These are phyloP conservation scores for Scutellaria galericulata DNA, from an alignment of 257 asterid species.

Conservation along the genomic window DNA sequence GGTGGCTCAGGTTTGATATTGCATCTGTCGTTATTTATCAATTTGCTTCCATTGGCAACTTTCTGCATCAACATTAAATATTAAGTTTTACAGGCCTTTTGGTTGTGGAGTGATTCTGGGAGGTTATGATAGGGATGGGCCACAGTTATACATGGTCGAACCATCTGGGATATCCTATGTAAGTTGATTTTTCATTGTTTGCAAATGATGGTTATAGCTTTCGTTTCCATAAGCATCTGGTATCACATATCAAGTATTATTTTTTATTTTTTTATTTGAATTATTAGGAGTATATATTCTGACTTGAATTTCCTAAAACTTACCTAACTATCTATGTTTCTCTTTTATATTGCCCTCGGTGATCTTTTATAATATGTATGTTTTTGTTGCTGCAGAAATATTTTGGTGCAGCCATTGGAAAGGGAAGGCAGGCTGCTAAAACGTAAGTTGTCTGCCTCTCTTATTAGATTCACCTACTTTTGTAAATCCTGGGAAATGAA, in stretches of 20 bases:
- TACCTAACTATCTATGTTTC: background rate
- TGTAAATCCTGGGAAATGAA: slow-evolving; percentile 7
- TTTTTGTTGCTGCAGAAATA: slow-evolving; percentile 59
- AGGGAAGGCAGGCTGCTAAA: slow-evolving; percentile 97
- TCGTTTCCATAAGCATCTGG: slow-evolving; percentile 2
- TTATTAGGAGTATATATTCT: slow-evolving; percentile 18
- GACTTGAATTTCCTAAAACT: background rate
- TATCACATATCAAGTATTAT: background rate
- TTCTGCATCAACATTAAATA: slow-evolving; percentile 27
- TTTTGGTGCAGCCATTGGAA: slow-evolving; percentile 94
- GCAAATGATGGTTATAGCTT: slow-evolving; percentile 17
- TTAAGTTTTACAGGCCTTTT: slow-evolving; percentile 63
- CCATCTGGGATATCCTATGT: slow-evolving; percentile 89
- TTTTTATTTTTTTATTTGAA: background rate
- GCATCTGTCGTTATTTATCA: slow-evolving; percentile 9
- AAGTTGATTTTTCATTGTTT: slow-evolving; percentile 42
- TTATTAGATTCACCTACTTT: slow-evolving; percentile 5
- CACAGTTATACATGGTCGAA: slow-evolving; percentile 81
- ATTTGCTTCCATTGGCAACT: slow-evolving; percentile 17
- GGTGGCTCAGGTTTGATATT: slow-evolving; percentile 87
- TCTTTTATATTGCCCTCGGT: slow-evolving; percentile 6
- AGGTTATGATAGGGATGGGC: slow-evolving; percentile 92
- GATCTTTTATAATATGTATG: slow-evolving; percentile 21
- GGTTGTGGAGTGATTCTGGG: slow-evolving; percentile 89
- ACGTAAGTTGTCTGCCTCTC: slow-evolving; percentile 59